These are phyloP conservation scores for Ogataea naganishii DNA, from an alignment of 805 yeast species.

Conservation along the genomic window DNA sequence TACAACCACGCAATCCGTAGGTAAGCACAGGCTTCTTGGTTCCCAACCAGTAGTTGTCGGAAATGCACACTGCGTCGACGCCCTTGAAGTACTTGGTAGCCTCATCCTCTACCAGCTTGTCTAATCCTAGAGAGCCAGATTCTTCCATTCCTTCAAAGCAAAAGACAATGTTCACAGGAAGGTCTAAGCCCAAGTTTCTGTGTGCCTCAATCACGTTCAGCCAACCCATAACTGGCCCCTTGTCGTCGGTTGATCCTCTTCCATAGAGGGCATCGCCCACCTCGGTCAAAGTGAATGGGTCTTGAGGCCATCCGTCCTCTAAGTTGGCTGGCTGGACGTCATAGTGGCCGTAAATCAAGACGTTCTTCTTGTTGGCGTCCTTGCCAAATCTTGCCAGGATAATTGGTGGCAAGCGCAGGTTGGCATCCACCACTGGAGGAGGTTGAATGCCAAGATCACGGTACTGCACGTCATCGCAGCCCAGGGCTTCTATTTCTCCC, in stretches of 20 bases:
- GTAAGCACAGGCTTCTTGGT: constrained; percentile 95
- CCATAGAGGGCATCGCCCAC: constrained; percentile 70
- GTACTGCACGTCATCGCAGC: constrained; percentile 75
- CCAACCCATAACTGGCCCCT: constrained; percentile 98
- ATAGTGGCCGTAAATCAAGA: constrained; percentile 91
- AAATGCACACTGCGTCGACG: constrained; percentile 90
- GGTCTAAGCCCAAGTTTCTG: constrained; percentile 68
- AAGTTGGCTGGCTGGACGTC: constrained; percentile 94
- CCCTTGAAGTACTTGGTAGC: constrained; percentile 73
- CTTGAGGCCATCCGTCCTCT: constrained; percentile 94
- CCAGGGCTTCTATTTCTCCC: constrained; percentile 58
- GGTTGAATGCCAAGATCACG: constrained; percentile 85
- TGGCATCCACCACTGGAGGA: constrained; percentile 68
- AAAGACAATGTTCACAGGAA: constrained; percentile 87
- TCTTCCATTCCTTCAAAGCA: constrained; percentile 99
- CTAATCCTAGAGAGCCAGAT: constrained; percentile 90
- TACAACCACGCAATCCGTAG: constrained; percentile 94
- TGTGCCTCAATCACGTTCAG: constrained; percentile 89
- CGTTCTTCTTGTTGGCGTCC: constrained; percentile 78
- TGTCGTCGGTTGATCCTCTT: constrained; percentile 95
- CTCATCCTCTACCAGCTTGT: constrained; percentile 70
- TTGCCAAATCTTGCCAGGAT: constrained; percentile 83
- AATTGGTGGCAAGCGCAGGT: constrained; percentile 82
- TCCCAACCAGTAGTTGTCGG: constrained; percentile 98
- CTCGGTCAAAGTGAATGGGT: constrained; percentile 75